Conservation (phyloP, 495 filamentous ascomycete species). For the Podospora appendiculata region DNA sequence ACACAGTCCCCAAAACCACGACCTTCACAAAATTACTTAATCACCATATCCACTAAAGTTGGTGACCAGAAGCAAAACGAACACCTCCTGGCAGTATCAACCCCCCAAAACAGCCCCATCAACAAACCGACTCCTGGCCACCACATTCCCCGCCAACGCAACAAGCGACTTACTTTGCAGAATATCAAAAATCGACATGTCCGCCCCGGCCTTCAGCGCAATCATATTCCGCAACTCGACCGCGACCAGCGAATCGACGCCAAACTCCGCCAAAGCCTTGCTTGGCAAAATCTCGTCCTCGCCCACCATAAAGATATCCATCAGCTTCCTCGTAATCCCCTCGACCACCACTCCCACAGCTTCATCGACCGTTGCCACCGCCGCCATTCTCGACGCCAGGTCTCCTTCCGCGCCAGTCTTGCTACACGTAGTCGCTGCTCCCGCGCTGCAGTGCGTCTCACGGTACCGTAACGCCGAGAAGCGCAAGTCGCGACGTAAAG, state of each 20-base stretch:
- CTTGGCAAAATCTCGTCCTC: slow-evolving; percentile 21
- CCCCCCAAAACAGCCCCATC: not conserved
- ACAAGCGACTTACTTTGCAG: slow-evolving; percentile 28
- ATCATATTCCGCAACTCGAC: slow-evolving; percentile 42
- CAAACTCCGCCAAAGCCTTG: slow-evolving; percentile 23
- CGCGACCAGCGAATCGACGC: slow-evolving; percentile 41
- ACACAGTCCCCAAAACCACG: no score
- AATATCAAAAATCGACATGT: slow-evolving; percentile 36
- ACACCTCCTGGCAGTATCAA: no score
- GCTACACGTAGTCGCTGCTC: not conserved
- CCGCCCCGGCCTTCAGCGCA: slow-evolving; percentile 19
- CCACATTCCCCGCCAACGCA: slow-evolving; percentile 17
- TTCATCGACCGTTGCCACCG: slow-evolving; percentile 5
- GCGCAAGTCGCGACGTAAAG: slow-evolving; percentile 10
- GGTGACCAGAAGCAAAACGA: no score
- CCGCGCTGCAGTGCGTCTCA: not conserved
- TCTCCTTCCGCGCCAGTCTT: slow-evolving; percentile 1
- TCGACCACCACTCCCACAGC: not conserved
- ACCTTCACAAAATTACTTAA: no score
- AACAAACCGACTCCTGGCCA: slow-evolving; percentile 10
- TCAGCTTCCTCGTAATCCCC: slow-evolving; percentile 19
- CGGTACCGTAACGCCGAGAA: slow-evolving; percentile 13
- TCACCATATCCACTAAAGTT: no score
- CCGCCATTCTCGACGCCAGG: slow-evolving; percentile 4
- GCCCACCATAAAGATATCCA: slow-evolving; percentile 28